Percentiles rank a stretch among this genome's conserved stretches.
phyloP scores from a whole-genome alignment of 2,329 filamentous ascomycete species.

The Colletotrichum ledebouriae region DNA sequence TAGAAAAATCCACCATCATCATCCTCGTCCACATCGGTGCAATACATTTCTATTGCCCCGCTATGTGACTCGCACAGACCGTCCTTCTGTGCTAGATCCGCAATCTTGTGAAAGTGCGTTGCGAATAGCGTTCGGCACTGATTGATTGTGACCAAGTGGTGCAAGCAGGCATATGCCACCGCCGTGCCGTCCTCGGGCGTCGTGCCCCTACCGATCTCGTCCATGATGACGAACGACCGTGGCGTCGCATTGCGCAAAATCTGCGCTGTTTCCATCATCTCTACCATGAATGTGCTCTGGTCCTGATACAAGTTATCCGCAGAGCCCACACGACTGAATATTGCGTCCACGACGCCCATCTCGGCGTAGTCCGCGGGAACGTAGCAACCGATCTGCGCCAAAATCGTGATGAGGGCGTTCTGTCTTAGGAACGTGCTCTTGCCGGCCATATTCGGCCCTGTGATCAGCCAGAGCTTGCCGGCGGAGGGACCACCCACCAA shows the following conservation, averaged over 20 bases:
- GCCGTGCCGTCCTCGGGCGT: conserved; percentile 93
- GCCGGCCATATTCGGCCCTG: conserved; percentile 97
- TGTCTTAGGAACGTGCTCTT: conserved; percentile 97
- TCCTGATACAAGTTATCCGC: conserved; percentile 95
- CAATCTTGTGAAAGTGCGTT: conserved; percentile 91
- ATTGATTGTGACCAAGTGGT: conserved; percentile 85
- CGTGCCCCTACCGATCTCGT: conserved; percentile 95
- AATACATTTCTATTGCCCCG: conserved; percentile 77
- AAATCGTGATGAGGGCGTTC: conserved; percentile 92
- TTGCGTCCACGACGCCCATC: conserved; percentile 92
- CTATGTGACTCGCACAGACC: conserved; percentile 55
- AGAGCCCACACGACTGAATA: conserved; percentile 93
- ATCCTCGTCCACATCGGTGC: conserved; percentile 89
- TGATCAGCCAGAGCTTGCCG: conserved; percentile 75
- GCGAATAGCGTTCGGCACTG: conserved; percentile 88
- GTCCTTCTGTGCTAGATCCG: conserved; percentile 77
- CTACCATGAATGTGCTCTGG: conserved; percentile 99
- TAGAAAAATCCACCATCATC: conserved; percentile 81
- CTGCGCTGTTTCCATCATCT: conserved; percentile 96
- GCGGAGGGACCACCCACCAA: conserved; percentile 77
- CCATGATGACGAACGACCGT: conserved; percentile 95
- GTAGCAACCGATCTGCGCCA: conserved; percentile 93
- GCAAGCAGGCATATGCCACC: conserved; percentile 88
- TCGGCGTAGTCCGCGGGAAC: conserved; percentile 90
- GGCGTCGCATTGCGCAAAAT: conserved; percentile 89